Percentiles rank a stretch among this genome's conserved stretches.
phyloP scores from a whole-genome alignment of 352 stramenopile genomes.

The Phytophthora citricola region DNA sequence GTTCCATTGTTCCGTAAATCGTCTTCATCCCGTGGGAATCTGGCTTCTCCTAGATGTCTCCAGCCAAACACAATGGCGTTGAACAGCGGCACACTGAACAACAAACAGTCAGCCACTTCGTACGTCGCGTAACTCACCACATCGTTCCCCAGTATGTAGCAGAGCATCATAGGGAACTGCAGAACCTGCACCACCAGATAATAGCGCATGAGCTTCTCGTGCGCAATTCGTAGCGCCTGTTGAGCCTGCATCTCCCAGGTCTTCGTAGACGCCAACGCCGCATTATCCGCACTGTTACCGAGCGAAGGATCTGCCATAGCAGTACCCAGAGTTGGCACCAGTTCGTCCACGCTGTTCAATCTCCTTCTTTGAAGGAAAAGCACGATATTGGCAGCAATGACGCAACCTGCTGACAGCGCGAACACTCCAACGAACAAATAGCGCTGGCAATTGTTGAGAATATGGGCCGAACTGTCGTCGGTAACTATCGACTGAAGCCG shows the following conservation, averaged over 20 bases:
- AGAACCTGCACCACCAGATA: conserved; percentile 52
- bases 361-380: conserved; percentile 35
- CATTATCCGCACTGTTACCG: conserved; percentile 19
- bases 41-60: conserved; percentile 37
- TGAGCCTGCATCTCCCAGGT: conserved; percentile 38
- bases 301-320: conserved; percentile 26
- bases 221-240: conserved; percentile 31
- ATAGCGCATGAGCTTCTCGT: conserved; percentile 62
- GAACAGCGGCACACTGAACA: conserved; percentile 57
- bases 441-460: conserved; percentile 21
- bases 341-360: conserved; percentile 13
- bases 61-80: conserved; percentile 65
- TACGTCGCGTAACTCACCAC: conserved; percentile 38
- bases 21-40: conserved; percentile 15
- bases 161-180: conserved; percentile 59
- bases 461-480: conserved; percentile 16
- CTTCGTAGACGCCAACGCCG: conserved; percentile 33
- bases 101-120: conserved; percentile 47
- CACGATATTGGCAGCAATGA: conserved; percentile 41
- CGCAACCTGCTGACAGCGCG: conserved; percentile 39
- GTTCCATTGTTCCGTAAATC: conserved; percentile 36
- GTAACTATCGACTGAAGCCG: conserved; percentile 36
- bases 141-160: conserved; percentile 35
- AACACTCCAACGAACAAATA: conserved; percentile 46
- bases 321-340: conserved; percentile 16